phyloP scores from a whole-genome alignment of 106 monocot genomes.

The Chionographis japonica region DNA sequence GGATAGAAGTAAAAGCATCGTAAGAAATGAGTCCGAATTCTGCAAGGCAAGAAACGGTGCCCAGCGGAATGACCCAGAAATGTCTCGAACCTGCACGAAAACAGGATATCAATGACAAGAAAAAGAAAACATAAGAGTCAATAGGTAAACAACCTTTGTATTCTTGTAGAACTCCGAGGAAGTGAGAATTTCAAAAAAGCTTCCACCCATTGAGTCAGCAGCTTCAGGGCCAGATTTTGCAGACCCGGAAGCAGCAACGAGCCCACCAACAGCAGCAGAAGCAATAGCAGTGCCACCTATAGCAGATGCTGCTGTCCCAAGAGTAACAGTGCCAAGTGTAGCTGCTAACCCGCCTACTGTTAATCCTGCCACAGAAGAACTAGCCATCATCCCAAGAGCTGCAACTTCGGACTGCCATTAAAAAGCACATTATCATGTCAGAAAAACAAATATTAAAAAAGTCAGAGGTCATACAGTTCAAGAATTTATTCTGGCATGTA shows the following conservation, averaged over 20 bases:
- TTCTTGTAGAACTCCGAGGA: slow-evolving; percentile 90
- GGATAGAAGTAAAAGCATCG: slow-evolving; percentile 87
- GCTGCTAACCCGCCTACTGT: slow-evolving; percentile 25
- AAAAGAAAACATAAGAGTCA: not conserved
- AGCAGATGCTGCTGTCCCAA: slow-evolving; percentile 24
- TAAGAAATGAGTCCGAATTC: slow-evolving; percentile 77
- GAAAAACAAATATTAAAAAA: not conserved
- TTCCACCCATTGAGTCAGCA: slow-evolving; percentile 52
- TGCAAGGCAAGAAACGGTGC: slow-evolving; percentile 97
- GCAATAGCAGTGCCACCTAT: slow-evolving; percentile 16
- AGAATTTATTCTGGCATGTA: not conserved
- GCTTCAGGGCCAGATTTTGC: slow-evolving; percentile 33
- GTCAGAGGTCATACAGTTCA: not conserved
- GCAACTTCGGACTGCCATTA: slow-evolving; percentile 62
- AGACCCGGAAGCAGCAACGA: slow-evolving; percentile 8
- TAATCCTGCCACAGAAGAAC: slow-evolving; percentile 25
- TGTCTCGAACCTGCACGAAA: slow-evolving; percentile 67
- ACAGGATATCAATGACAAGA: not conserved
- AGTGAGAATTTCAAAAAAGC: slow-evolving; percentile 74
- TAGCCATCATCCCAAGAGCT: slow-evolving; percentile 29
- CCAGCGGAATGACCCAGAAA: slow-evolving; percentile 92
- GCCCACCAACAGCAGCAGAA: slow-evolving; percentile 11
- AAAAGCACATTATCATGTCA: not conserved
- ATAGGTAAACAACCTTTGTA: slow-evolving; percentile 51
- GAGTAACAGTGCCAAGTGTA: slow-evolving; percentile 30